Percentiles rank a stretch among this genome's conserved stretches.
phyloP scores from a whole-genome alignment of 2,329 filamentous ascomycete species.

The Beauveria bassiana region DNA sequence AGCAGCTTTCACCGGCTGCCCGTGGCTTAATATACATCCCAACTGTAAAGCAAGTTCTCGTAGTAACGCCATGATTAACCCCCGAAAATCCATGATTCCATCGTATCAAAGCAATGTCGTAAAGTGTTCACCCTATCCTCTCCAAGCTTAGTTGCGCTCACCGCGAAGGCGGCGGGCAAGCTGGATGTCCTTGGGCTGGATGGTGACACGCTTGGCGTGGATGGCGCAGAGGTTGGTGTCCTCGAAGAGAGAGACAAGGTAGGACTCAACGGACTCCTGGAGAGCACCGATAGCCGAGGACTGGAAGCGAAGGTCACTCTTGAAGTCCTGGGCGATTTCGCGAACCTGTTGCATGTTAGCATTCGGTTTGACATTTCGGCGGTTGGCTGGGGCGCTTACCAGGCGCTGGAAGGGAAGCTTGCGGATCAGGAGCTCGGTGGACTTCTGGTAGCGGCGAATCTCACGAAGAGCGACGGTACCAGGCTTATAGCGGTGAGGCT shows the following conservation, averaged over 20 bases:
- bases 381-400: constrained; percentile 37
- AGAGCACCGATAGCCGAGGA: constrained; percentile 94
- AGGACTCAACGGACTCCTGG: constrained; percentile 97
- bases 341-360: constrained; percentile 49
- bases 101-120: constrained; percentile 35
- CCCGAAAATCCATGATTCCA: constrained; percentile 29
- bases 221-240: constrained; percentile 80
- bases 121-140: constrained; percentile 24
- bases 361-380: not conserved
- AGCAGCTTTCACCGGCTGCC: constrained; percentile 28
- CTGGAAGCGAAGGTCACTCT: constrained; percentile 95
- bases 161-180: constrained; percentile 91
- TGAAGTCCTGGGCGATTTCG: constrained; percentile 95
- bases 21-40: constrained; percentile 36
- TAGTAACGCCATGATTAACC: constrained; percentile 40
- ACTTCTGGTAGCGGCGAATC: constrained; percentile 97
- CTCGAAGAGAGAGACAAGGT: constrained; percentile 95
- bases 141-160: constrained; percentile 66
- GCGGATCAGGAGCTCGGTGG: constrained; percentile 89
- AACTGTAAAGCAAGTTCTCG: constrained; percentile 31
- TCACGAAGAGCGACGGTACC: constrained; percentile 96
- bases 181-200: constrained; percentile 96
- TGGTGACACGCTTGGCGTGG: constrained; percentile 97
- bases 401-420: constrained; percentile 98
- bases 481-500: constrained; percentile 85